Evolutionary conservation across 202 grass and related monocot species (phyloP), one percentile per base, ranked within the genome.

Genomic region (Carex sylvatica): DNA sequence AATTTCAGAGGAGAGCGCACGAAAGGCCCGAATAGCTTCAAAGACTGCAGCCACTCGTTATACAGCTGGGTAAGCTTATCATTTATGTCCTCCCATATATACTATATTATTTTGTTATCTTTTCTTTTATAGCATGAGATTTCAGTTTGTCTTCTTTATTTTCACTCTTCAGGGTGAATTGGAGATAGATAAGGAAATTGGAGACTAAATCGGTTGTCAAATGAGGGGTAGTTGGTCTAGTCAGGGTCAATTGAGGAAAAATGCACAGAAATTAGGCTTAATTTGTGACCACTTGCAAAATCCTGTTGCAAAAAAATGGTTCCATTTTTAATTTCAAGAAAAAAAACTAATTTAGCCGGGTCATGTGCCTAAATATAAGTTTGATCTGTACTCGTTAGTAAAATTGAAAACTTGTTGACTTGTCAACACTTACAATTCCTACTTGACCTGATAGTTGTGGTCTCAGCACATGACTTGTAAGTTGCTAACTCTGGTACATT

Each of bases 41-140:
- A 93, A 93, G 84, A 91, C 81, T 87, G 88, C 88, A 83, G 86
- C 91, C 59, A 91, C 91, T 8, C 51, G 91, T 19, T 93, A 91
- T 75, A 91, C 91, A 46, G 64, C 86, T 0, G 88, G 88, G 88
- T 90, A 70, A 14, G 40, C 15, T 36, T 61, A 79, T 38, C 23
- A 68, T 82, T 82, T 82, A 5, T 58, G 6, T 58, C 15, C 3
- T 77, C 3, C 6, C 9, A 59, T 77, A 2, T 30, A 58, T 58
- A 6, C 26, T 74, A 14, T 18, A 77, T 13, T 80, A 24, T 33
- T 52, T 31, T 82, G 5, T 13, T 55, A 59, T 69, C 44, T 67
- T 24, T 69, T 68, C 9, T 23, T 3, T 61, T 11, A n/a, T 28
- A 44, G 9, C 73, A 33, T 0, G 14, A 77, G 73, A 77, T 33